phyloP scores from a whole-genome alignment of 129 eudicot genomes.

The Flaveria sonorensis region DNA sequence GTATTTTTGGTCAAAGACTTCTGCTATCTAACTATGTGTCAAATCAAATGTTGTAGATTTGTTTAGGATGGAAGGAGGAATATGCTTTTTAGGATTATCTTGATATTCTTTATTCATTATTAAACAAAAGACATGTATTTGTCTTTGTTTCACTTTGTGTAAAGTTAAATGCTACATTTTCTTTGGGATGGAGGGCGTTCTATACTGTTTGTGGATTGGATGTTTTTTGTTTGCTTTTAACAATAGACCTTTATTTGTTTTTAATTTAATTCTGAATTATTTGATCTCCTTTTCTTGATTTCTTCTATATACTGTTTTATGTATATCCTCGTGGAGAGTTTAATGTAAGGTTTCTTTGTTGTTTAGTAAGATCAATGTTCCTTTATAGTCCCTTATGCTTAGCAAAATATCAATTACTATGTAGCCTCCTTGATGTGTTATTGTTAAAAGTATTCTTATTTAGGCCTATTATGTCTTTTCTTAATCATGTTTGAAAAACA shows the following conservation, averaged over 20 bases:
- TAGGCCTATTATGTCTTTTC: not conserved
- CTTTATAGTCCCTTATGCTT: not conserved
- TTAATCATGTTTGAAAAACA: not conserved
- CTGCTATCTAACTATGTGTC: not conserved
- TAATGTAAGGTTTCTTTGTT: slow-evolving; percentile 4
- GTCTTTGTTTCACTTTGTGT: not conserved
- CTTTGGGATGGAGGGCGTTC: not conserved
- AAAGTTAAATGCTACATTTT: not conserved
- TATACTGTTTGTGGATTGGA: slow-evolving; percentile 10
- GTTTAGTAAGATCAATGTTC: not conserved
- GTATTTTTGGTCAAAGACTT: not conserved
- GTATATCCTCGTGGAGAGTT: not conserved
- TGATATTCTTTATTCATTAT: not conserved
- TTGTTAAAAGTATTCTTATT: not conserved
- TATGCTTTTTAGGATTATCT: not conserved
- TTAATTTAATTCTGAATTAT: not conserved
- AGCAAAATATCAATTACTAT: not conserved
- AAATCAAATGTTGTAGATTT: not conserved
- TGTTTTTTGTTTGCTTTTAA: not conserved
- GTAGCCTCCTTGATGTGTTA: not conserved
- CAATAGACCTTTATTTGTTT: not conserved
- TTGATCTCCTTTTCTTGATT: not conserved
- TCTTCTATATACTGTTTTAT: not conserved
- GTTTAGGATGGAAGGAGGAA: not conserved
- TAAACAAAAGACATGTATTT: not conserved